A percentile compares a stretch with the other conserved stretches of the same genome.
These are phyloP conservation scores for Verticillium nubilum DNA, from an alignment of 2,329 filamentous ascomycete genomes.

Conservation along the genomic window DNA sequence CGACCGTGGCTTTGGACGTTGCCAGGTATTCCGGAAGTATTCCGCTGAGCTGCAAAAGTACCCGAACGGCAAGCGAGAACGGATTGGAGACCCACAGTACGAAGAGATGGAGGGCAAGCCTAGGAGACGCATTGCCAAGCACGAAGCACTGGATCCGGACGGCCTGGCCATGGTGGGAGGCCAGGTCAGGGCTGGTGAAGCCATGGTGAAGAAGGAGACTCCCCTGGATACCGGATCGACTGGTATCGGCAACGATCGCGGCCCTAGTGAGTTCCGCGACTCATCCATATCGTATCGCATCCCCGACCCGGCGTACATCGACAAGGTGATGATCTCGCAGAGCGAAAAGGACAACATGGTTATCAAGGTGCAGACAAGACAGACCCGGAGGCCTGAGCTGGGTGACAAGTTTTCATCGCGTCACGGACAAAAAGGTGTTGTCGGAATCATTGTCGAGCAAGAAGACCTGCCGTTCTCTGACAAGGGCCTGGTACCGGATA, in stretches of 20 bases:
- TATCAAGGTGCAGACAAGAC: constrained; percentile 92
- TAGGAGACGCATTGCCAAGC: constrained; percentile 58
- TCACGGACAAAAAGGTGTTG: constrained; percentile 96
- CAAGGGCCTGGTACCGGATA: constrained; percentile 85
- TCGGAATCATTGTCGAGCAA: constrained; percentile 93
- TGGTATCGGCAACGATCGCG: constrained; percentile 62
- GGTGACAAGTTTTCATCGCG: constrained; percentile 99
- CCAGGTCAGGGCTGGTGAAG: constrained; percentile 70
- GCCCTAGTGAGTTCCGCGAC: constrained; percentile 59
- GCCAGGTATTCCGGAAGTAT: constrained; percentile 97
- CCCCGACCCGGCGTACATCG: constrained; percentile 80
- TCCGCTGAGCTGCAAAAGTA: constrained; percentile 83
- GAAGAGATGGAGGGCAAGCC: constrained; percentile 54
- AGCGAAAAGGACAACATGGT: constrained; percentile 82
- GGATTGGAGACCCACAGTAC: constrained; percentile 52
- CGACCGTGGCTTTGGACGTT: constrained; percentile 91
- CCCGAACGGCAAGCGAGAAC: constrained; percentile 68
- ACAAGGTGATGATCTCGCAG: constrained; percentile 91
- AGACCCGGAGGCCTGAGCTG: constrained; percentile 89
- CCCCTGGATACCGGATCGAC: constrained; percentile 73
- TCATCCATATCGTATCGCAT: constrained; percentile 74
- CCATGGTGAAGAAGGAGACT: constrained; percentile 85
- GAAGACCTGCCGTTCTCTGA: constrained; percentile 97
- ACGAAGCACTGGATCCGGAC: constrained; percentile 73
- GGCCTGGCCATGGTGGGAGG: constrained; percentile 85